phyloP scores from a whole-genome alignment of 148 eudicot species.

The Limonium bicolor region DNA sequence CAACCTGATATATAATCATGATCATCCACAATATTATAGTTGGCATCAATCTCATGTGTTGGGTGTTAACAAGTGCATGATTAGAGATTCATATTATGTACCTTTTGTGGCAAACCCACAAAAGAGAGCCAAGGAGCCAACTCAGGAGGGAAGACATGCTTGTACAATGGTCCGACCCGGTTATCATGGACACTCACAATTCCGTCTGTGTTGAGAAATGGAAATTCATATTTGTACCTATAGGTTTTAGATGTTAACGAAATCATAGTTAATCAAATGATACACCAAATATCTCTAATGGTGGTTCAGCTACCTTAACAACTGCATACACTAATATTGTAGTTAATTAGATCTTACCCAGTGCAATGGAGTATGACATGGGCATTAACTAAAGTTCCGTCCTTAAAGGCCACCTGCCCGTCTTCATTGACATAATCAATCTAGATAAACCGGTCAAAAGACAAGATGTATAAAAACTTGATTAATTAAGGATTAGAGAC shows the following conservation, averaged over 20 bases:
- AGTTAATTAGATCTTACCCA: conserved; percentile 19
- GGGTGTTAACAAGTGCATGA: not conserved
- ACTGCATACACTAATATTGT: not conserved
- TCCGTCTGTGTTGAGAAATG: conserved; percentile 35
- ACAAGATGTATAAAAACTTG: not conserved
- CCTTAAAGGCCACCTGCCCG: conserved; percentile 32
- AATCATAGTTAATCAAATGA: not conserved
- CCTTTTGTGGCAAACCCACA: conserved; percentile 30
- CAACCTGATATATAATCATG: not conserved
- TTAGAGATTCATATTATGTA: not conserved
- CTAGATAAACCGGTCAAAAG: conserved; percentile 9
- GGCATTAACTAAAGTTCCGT: conserved; percentile 32
- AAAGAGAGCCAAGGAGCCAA: conserved; percentile 53
- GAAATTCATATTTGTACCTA: conserved; percentile 34
- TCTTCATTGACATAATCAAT: conserved; percentile 23
- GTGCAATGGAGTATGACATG: conserved; percentile 42
- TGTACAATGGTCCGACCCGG: conserved; percentile 43
- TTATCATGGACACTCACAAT: conserved; percentile 29
- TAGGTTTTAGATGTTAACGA: not conserved
- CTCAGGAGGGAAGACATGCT: too few species aligned
- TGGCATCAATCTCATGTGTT: too few species aligned
- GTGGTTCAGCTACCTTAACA: too few species aligned
- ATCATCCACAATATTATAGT: not conserved
- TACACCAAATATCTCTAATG: not conserved
- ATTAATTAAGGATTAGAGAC: not conserved